These are phyloP conservation scores for Nigrograna mackinnonii DNA, from an alignment of 2,329 filamentous ascomycete genomes.

Conservation along the genomic window DNA sequence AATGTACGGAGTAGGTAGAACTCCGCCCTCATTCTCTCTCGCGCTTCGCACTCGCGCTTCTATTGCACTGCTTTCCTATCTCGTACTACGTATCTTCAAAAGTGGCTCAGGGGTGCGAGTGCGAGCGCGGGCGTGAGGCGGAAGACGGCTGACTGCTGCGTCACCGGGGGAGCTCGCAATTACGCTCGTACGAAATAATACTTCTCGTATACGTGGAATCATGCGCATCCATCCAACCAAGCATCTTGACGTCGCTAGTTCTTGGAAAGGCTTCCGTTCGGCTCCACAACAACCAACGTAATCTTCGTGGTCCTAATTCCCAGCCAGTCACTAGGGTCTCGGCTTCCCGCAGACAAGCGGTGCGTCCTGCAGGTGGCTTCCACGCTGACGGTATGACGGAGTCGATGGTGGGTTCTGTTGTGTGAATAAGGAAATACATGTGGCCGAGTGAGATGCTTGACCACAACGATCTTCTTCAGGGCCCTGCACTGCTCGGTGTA, in stretches of 20 bases:
- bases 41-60: too few species aligned
- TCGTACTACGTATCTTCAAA: not conserved
- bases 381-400: constrained; percentile 28
- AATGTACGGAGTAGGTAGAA: too few species aligned
- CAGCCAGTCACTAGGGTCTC: constrained; percentile 17
- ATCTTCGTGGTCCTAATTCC: constrained; percentile 20
- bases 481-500: not conserved
- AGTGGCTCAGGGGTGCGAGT: not conserved
- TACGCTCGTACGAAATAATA: constrained; percentile 11
- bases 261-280: constrained; percentile 30
- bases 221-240: constrained; percentile 13
- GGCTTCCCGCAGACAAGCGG: constrained; percentile 26
- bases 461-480: not conserved
- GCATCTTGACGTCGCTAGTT: constrained; percentile 14
- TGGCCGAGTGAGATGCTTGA: not conserved
- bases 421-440: not conserved
- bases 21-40: too few species aligned
- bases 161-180: constrained; percentile 2
- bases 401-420: constrained; percentile 7
- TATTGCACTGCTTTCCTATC: too few species aligned
- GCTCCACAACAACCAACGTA: constrained; percentile 32
- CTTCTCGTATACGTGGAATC: constrained; percentile 16
- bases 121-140: not conserved
- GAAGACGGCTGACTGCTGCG: not conserved
- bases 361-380: constrained; percentile 20